Conservation (phyloP, 495 filamentous ascomycete genomes). For the Jackrogersella multiformis region DNA sequence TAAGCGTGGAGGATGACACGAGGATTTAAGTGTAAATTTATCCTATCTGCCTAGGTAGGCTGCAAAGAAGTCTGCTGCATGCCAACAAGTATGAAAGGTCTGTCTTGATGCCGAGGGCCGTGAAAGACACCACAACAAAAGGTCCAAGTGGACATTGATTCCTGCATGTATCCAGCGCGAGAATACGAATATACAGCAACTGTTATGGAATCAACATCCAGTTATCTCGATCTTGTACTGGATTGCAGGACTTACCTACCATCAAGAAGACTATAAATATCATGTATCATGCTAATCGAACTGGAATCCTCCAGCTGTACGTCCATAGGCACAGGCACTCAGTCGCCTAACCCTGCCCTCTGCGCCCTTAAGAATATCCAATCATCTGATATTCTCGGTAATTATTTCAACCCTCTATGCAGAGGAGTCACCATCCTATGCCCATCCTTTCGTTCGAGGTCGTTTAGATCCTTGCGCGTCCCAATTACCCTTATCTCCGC, state of each 20-base stretch:
- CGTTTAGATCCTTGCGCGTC: neutral
- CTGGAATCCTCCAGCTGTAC: neutral
- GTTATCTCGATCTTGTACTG: neutral
- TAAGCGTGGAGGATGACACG: too few species aligned
- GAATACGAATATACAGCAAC: neutral
- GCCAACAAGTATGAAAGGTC: too few species aligned
- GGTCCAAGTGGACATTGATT: too few species aligned
- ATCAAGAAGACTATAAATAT: neutral
- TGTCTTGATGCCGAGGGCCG: too few species aligned
- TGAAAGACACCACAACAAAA: too few species aligned
- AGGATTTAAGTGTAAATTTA: too few species aligned
- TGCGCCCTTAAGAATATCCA: neutral
- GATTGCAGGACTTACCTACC: neutral
- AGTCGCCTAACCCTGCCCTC: neutral
- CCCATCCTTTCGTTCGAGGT: neutral
- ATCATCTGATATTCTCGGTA: neutral
- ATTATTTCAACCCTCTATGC: neutral
- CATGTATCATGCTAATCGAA: neutral
- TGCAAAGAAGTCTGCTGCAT: too few species aligned
- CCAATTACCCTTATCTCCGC: neutral
- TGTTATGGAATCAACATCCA: neutral
- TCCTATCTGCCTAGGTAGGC: too few species aligned
- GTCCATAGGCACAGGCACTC: neutral
- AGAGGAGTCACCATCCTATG: neutral
- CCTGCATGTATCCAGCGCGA: neutral